Evolutionary conservation across 768 basidiomycete species (phyloP).

Genomic region (Naematelia aurantialba): DNA sequence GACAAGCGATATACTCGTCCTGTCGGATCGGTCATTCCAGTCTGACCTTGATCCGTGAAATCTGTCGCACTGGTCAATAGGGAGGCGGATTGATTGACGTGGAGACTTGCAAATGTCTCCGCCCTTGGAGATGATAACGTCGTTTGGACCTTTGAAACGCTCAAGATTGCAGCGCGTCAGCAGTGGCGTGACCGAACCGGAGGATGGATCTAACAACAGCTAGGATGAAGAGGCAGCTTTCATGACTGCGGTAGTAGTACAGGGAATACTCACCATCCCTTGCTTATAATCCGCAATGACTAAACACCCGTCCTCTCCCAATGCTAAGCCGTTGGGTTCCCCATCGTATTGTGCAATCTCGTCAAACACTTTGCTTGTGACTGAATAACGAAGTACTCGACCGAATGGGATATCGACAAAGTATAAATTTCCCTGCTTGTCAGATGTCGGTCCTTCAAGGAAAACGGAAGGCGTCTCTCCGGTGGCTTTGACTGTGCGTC

Average conservation of each 20-base stretch:
- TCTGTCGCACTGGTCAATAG: slow-evolving; percentile 6
- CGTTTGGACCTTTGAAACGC: slow-evolving; percentile 26
- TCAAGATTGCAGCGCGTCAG: slow-evolving; percentile 21
- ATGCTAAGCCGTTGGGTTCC: slow-evolving; percentile 24
- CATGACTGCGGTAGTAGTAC: too few species aligned
- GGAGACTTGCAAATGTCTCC: slow-evolving; percentile 23
- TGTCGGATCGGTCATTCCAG: slow-evolving; percentile 28
- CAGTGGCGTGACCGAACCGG: slow-evolving; percentile 8
- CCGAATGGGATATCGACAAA: slow-evolving; percentile 24
- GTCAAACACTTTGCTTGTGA: slow-evolving; percentile 1
- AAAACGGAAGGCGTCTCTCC: slow-evolving; percentile 15
- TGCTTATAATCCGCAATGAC: slow-evolving; percentile 27
- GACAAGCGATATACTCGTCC: slow-evolving; percentile 21
- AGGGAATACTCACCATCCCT: slow-evolving; percentile 24
- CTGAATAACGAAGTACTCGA: slow-evolving; percentile 10
- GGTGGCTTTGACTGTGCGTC: too few species aligned
- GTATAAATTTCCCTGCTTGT: slow-evolving; percentile 22
- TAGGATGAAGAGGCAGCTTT: too few species aligned
- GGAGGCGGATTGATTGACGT: not conserved
- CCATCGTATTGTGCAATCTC: slow-evolving; percentile 17
- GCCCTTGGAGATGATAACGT: slow-evolving; percentile 14
- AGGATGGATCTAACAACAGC: slow-evolving; percentile 15
- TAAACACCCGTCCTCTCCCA: slow-evolving; percentile 18
- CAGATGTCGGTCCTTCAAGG: slow-evolving; percentile 23
- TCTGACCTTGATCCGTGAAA: slow-evolving; percentile 33